These are phyloP conservation scores for Magnolia kwangsiensis DNA, from an alignment of 164 flowering plant genomes.

Conservation along the genomic window DNA sequence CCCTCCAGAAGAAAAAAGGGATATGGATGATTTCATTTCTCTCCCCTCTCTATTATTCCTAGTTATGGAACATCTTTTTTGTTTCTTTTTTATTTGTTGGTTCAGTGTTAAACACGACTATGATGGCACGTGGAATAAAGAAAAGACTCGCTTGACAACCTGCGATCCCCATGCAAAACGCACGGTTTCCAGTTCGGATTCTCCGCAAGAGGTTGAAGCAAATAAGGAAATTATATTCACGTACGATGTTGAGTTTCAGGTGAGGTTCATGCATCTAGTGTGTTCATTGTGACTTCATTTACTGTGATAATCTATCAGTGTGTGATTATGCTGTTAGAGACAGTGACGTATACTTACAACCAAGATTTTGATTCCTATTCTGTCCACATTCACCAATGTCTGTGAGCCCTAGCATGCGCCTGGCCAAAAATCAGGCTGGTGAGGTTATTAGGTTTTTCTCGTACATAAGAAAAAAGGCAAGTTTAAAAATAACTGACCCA, in stretches of 20 bases:
- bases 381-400: too few species aligned
- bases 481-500: too few species aligned
- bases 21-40: not conserved
- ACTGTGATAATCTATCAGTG: not conserved
- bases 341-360: too few species aligned
- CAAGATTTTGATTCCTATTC: not conserved
- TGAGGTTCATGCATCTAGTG: constrained; percentile 14
- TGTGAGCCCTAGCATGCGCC: not conserved
- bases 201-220: constrained; percentile 84
- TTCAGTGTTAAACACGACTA: constrained; percentile 80
- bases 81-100: constrained; percentile 9
- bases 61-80: not conserved
- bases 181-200: constrained; percentile 53
- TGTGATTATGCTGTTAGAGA: not conserved
- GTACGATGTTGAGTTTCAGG: constrained; percentile 89
- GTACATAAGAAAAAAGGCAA: too few species aligned
- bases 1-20: too few species aligned
- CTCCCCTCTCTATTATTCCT: not conserved
- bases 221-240: constrained; percentile 80
- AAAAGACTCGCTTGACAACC: constrained; percentile 60
- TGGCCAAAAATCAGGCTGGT: not conserved
- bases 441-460: too few species aligned
- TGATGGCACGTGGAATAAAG: constrained; percentile 69
- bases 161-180: constrained; percentile 87
- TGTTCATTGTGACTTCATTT: not conserved